phyloP scores from a whole-genome alignment of 2,329 filamentous ascomycete genomes.

The Xylariales sp. region DNA sequence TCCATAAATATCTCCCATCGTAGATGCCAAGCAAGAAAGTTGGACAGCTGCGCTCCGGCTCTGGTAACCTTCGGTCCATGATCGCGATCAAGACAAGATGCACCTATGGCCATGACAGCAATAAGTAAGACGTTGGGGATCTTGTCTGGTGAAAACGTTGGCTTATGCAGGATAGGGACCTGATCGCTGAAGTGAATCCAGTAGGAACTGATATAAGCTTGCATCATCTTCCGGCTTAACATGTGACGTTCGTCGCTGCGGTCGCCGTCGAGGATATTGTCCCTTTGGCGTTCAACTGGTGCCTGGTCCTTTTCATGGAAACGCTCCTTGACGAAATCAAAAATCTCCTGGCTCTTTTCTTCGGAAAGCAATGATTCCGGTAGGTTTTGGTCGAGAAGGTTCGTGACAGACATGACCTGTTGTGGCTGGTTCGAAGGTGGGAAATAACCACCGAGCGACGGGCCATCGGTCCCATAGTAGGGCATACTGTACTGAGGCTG shows the following conservation, averaged over 20 bases:
- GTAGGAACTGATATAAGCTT: slow-evolving; percentile 87
- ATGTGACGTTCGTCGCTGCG: slow-evolving; percentile 59
- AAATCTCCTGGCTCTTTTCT: slow-evolving; percentile 77
- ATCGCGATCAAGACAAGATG: slow-evolving; percentile 79
- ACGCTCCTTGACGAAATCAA: slow-evolving; percentile 73
- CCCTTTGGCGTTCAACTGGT: slow-evolving; percentile 69
- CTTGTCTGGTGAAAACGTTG: slow-evolving; percentile 84
- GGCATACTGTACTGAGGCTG: slow-evolving; percentile 44
- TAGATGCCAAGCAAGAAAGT: slow-evolving; percentile 89
- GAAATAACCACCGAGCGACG: slow-evolving; percentile 51
- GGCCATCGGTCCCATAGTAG: slow-evolving; percentile 44
- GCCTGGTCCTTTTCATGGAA: slow-evolving; percentile 79
- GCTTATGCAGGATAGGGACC: slow-evolving; percentile 88
- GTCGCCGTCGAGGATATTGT: slow-evolving; percentile 73
- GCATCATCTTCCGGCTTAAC: slow-evolving; percentile 91
- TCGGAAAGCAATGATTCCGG: slow-evolving; percentile 80
- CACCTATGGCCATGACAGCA: slow-evolving; percentile 88
- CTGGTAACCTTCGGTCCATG: slow-evolving; percentile 70
- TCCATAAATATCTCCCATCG: slow-evolving; percentile 96
- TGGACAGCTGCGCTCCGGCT: slow-evolving; percentile 76
- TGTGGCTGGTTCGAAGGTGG: slow-evolving; percentile 54
- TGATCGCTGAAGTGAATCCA: slow-evolving; percentile 95
- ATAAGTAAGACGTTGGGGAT: slow-evolving; percentile 81
- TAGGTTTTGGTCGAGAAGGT: slow-evolving; percentile 72
- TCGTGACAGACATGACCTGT: slow-evolving; percentile 87